Evolutionary conservation across 345 rosid genomes (phyloP), one percentile per base, ranked within the genome.

Genomic region (Populus ilicifolia): DNA sequence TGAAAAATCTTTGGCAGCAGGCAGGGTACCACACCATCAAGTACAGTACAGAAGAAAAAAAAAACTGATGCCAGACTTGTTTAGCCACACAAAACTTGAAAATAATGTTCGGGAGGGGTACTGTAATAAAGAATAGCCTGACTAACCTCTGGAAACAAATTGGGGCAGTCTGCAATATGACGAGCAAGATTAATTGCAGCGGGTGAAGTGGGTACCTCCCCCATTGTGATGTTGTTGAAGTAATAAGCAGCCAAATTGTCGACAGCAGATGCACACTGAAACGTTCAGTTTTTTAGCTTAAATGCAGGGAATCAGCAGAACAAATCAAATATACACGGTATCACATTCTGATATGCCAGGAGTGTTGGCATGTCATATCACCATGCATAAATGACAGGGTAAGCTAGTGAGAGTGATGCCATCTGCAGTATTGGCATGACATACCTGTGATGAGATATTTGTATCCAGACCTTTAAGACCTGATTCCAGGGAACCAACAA

Each of bases 381-480:
- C 23, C 30, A 36, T 1, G 21, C 8, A 36, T 23, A 67, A 75
- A 73, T 36, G 30, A 30, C 30, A 66, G 63, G 23, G 56, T 17
- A 56, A 73, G 67, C 59, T 64, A 71, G 23, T 20, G 56, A 38
- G 38, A 59, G 39, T 25, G 56, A 30, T 6, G 27, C 21, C 11
- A 59, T 39, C 46, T 30, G 23, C 3, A 67, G 70, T 11, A 25
- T 48, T 33, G 17, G 35, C 27, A 78, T 43, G 73, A 71, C 90
- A 70, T 62, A 94, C 99, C 97, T 96, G 98, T 73, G 97, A 88
- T 73, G 97, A 94, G 84, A 96, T 96, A 82, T 81, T 89, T 20
- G 94, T 83, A 84, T 96, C 98, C 82, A 96, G 85, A 48, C 97
- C 99, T 85, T 90, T 94, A 77, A 96, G 93, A 72, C 99, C 99